These are phyloP conservation scores for Pythium sukuiense DNA, from an alignment of 352 stramenopile species.

Conservation along the genomic window DNA sequence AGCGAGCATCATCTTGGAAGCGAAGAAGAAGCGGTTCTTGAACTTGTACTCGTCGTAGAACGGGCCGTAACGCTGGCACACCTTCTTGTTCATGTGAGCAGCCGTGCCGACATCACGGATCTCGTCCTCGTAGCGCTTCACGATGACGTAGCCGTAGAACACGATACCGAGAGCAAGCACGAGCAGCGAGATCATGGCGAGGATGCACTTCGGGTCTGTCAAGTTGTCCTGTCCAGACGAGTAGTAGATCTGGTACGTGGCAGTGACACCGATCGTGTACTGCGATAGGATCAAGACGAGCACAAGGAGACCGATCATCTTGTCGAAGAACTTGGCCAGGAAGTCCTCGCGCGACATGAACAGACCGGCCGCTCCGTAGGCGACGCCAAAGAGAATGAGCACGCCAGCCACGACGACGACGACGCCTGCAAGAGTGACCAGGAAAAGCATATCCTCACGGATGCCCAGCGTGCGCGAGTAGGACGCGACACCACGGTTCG, in stretches of 20 bases:
- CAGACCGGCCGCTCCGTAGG: constrained; percentile 50
- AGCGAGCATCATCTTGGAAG: constrained; percentile 54
- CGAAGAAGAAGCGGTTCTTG: constrained; percentile 87
- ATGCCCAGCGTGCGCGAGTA: constrained; percentile 75
- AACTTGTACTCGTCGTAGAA: constrained; percentile 90
- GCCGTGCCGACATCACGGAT: constrained; percentile 75
- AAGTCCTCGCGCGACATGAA: constrained; percentile 76
- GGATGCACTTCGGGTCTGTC: constrained; percentile 63
- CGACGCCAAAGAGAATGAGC: constrained; percentile 58
- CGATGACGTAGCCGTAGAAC: constrained; percentile 70
- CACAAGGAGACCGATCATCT: constrained; percentile 78
- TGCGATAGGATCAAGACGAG: constrained; percentile 78
- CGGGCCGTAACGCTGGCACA: constrained; percentile 78
- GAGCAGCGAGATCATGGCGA: constrained; percentile 59
- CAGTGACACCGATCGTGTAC: constrained; percentile 85
- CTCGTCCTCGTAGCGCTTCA: constrained; percentile 74
- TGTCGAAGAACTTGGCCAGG: constrained; percentile 80
- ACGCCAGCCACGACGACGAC: constrained; percentile 72
- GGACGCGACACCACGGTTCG: constrained; percentile 58
- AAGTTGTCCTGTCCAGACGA: constrained; percentile 54
- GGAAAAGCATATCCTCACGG: constrained; percentile 78
- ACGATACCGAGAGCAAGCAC: constrained; percentile 75
- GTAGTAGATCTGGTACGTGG: constrained; percentile 85
- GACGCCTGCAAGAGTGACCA: constrained; percentile 76
- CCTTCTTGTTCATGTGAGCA: constrained; percentile 78